Evolutionary conservation across 1,284 basidiomycete genomes (phyloP), one percentile per base, ranked within the genome.

Genomic region (Papiliotrema fonsecae): DNA sequence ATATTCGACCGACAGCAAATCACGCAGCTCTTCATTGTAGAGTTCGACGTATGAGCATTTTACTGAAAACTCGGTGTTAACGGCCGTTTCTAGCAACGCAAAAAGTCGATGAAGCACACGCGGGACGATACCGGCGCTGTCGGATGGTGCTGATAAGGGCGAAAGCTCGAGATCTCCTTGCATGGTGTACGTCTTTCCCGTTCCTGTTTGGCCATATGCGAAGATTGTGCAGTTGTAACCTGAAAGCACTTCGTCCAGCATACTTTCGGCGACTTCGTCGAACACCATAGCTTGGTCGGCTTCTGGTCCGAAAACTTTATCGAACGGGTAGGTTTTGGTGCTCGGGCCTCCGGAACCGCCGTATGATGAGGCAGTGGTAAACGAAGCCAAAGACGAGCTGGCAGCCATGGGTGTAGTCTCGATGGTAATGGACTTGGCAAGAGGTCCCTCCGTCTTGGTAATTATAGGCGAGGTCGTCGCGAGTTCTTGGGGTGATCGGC

Each of bases 11-110:
- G 87, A 82, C 28, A 96, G 82, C 27, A 97, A 80, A 68, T 97
- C 93, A 26, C 93, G 86, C n/a, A 98, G 81, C 69, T 98, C 94
- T 75, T 99, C 96, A 67, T 99, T 99, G 76, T 98, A 99, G n/a
- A 99, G 80, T 69, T 99, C 96, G 48, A 99, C 81, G 69, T 86
- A 97, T 0, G 90, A 94, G 48, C 96, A 83, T 64, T 90, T 92
- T 67, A 99, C 92, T 57, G 88, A 87, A 69, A 86, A 98, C 65
- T 99, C 96, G 14, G 69, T 55, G 25, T 82, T 73, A 11, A 79
- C 77, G 0, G 81, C 81, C 6, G 79, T 77, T 61, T 96, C 90
- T 7, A 99, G 82, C 43, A 88, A 81, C 52, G 89, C 83, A 67
- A 98, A 99, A 2, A 98, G 82, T 24, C 87, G 85, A 69, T 96